Percentiles rank a stretch among this genome's conserved stretches.
Evolutionary conservation across 2,329 filamentous ascomycete species (phyloP).

Genomic region (Sarocladiaceae sp.): DNA sequence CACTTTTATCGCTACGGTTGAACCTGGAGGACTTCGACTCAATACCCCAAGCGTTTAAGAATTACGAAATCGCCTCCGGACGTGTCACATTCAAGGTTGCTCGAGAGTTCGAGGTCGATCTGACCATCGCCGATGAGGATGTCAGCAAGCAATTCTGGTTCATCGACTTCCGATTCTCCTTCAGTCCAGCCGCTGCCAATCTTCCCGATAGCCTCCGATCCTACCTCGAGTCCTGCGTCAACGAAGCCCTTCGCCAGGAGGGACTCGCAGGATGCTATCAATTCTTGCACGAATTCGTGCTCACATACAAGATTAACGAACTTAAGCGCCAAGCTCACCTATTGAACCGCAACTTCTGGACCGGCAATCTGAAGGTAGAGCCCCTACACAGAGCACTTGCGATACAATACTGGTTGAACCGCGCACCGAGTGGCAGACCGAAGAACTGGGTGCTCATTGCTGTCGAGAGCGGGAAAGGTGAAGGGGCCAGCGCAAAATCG

Average conservation of each 20-base stretch:
- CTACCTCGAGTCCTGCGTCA: conserved; percentile 67
- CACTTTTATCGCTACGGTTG: conserved; percentile 75
- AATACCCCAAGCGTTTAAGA: conserved; percentile 68
- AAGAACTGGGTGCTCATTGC: conserved; percentile 94
- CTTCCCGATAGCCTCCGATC: conserved; percentile 60
- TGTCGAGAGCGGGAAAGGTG: conserved; percentile 61
- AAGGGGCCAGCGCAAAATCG: conserved; percentile 31
- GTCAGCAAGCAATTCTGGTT: conserved; percentile 85
- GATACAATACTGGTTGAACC: conserved; percentile 84
- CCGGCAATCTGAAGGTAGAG: conserved; percentile 72
- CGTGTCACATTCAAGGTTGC: conserved; percentile 82
- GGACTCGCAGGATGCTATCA: conserved; percentile 79
- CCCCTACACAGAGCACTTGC: conserved; percentile 75
- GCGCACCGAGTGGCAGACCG: conserved; percentile 43
- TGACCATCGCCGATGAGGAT: conserved; percentile 86
- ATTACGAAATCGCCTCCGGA: conserved; percentile 79
- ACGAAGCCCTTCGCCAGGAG: conserved; percentile 63
- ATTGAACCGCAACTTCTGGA: conserved; percentile 69
- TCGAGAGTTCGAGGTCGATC: conserved; percentile 86
- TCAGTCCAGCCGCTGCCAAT: conserved; percentile 61
- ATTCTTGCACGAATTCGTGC: conserved; percentile 78
- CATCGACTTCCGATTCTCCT: conserved; percentile 84
- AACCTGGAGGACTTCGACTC: conserved; percentile 77
- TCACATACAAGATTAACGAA: conserved; percentile 87
- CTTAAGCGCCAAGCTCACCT: conserved; percentile 72